Evolutionary conservation across 2,329 filamentous ascomycete species (phyloP).

Genomic region (Xylaria sp.): DNA sequence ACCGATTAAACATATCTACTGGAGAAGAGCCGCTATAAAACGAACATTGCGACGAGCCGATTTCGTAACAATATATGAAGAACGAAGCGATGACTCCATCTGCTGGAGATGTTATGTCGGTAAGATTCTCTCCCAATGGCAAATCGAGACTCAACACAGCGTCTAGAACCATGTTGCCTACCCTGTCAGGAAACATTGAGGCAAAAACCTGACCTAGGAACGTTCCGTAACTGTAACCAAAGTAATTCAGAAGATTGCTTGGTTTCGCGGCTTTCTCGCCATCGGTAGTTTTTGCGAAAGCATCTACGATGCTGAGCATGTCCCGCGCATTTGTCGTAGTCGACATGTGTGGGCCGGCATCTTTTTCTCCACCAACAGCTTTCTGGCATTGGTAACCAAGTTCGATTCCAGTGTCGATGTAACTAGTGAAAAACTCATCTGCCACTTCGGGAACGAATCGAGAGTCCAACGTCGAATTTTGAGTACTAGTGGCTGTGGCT

Average conservation of each 20-base stretch:
- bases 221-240: slow-evolving; percentile 30
- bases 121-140: slow-evolving; percentile 20
- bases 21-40: slow-evolving; percentile 19
- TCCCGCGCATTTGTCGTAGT: slow-evolving; percentile 28
- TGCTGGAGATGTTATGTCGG: slow-evolving; percentile 4
- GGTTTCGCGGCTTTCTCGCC: slow-evolving; percentile 14
- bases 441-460: slow-evolving; percentile 25
- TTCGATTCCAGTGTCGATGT: slow-evolving; percentile 15
- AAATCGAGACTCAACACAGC: slow-evolving; percentile 24
- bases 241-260: slow-evolving; percentile 28
- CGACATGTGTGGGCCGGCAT: slow-evolving; percentile 28
- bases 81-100: slow-evolving; percentile 27
- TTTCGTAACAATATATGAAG: slow-evolving; percentile 28
- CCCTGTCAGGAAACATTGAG: slow-evolving; percentile 27
- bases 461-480: not conserved
- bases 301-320: slow-evolving; percentile 26
- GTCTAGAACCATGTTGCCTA: slow-evolving; percentile 27
- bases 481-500: not conserved
- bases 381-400: slow-evolving; percentile 13
- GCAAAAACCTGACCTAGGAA: slow-evolving; percentile 31
- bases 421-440: slow-evolving; percentile 25
- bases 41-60: slow-evolving; percentile 16
- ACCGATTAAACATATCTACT: slow-evolving; percentile 18
- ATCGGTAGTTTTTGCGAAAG: slow-evolving; percentile 23
- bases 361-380: slow-evolving; percentile 19